Conservation (phyloP, 495 filamentous ascomycete genomes). For the Haplographium delicatum region DNA sequence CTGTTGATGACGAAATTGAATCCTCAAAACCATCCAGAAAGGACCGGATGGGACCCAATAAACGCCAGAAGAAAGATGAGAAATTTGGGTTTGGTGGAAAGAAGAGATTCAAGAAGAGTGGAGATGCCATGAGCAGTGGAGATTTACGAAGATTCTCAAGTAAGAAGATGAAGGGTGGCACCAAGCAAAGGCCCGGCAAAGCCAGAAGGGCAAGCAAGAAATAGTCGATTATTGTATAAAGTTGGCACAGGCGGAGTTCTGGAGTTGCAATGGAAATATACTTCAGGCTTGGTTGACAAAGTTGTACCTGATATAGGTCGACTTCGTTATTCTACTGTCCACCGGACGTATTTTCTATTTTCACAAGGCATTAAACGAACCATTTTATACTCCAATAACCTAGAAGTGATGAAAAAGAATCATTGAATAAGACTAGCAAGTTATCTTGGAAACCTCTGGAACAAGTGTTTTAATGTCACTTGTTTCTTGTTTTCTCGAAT, state of each 20-base stretch:
- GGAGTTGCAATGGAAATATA: not conserved
- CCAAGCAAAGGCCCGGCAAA: constrained; percentile 25
- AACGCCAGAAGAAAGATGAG: constrained; percentile 86
- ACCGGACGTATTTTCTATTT: too few species aligned
- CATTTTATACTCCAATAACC: too few species aligned
- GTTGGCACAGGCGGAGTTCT: not conserved
- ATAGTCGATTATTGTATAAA: constrained; percentile 5
- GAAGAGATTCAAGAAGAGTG: constrained; percentile 83
- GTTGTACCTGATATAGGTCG: not conserved
- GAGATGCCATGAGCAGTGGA: constrained; percentile 70
- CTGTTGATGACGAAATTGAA: constrained; percentile 69
- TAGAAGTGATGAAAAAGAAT: too few species aligned
- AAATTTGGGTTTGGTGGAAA: constrained; percentile 95
- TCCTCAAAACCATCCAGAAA: constrained; percentile 38
- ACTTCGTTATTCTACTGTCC: not conserved
- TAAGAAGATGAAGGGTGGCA: constrained; percentile 71
- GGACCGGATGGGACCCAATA: constrained; percentile 48
- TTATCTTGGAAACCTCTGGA: too few species aligned
- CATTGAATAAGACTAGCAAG: too few species aligned
- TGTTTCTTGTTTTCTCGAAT: too few species aligned
- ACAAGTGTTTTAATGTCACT: too few species aligned
- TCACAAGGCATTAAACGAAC: too few species aligned
- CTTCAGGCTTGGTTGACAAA: not conserved
- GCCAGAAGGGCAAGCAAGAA: constrained; percentile 26
- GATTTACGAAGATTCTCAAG: constrained; percentile 74